A percentile compares a stretch with the other conserved stretches of the same genome.
These are phyloP conservation scores for Sequoiadendron giganteum DNA, from an alignment of 75 land plant species.

Conservation along the genomic window DNA sequence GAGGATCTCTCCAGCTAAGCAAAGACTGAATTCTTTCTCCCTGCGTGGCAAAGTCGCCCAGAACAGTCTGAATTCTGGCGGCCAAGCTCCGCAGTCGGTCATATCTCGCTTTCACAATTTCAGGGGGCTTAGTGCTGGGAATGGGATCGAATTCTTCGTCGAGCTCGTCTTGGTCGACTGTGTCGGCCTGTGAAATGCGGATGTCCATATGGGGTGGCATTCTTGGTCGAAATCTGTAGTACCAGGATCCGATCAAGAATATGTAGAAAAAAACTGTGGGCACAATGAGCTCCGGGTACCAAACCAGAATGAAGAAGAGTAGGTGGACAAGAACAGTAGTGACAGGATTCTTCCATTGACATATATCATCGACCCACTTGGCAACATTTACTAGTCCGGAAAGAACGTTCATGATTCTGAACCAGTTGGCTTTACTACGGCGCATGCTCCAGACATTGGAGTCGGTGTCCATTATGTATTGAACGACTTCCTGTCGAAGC, in stretches of 20 bases:
- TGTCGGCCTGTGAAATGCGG: conserved; percentile 66
- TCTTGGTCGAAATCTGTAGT: conserved; percentile 74
- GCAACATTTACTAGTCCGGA: conserved; percentile 59
- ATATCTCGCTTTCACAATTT: conserved; percentile 48
- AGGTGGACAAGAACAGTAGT: conserved; percentile 80
- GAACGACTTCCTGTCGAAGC: conserved; percentile 67
- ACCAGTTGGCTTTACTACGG: conserved; percentile 80
- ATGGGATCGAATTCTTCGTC: conserved; percentile 76
- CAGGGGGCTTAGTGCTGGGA: conserved; percentile 52
- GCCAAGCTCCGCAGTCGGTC: conserved; percentile 62
- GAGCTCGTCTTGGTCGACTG: conserved; percentile 60
- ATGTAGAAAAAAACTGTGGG: conserved; percentile 76
- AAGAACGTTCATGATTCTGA: conserved; percentile 64
- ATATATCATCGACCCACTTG: conserved; percentile 69
- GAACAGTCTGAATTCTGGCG: conserved; percentile 60
- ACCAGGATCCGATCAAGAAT: conserved; percentile 76
- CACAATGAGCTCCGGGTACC: conserved; percentile 77
- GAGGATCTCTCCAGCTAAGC: conserved; percentile 80
- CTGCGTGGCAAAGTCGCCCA: conserved; percentile 80
- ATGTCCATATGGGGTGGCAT: conserved; percentile 81
- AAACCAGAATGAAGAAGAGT: conserved; percentile 71
- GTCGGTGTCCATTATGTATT: conserved; percentile 86
- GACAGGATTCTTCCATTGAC: conserved; percentile 68
- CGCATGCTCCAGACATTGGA: conserved; percentile 77
- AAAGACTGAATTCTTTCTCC: conserved; percentile 70